A percentile compares a stretch with the other conserved stretches of the same genome.
Evolutionary conservation across 495 filamentous ascomycete species (phyloP).

Genomic region (Hypomontagnella submonticulosa): DNA sequence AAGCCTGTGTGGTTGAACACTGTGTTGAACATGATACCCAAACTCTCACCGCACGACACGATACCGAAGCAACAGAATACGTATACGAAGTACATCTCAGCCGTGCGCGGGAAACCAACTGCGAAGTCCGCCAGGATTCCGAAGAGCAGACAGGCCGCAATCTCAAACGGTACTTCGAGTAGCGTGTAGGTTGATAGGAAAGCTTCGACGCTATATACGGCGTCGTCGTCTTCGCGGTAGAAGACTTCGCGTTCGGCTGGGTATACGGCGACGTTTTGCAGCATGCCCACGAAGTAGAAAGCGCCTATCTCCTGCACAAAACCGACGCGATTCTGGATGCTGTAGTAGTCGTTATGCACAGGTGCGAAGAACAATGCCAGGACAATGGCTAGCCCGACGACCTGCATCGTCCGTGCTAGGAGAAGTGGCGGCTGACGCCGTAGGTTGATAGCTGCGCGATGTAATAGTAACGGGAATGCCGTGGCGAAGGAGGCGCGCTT

Average conservation of each 20-base stretch:
- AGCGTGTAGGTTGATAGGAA: conserved; percentile 75
- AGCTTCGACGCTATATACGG: conserved; percentile 71
- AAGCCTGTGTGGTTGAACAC: conserved; percentile 78
- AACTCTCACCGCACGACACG: conserved; percentile 75
- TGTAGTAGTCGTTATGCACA: conserved; percentile 71
- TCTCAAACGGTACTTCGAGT: conserved; percentile 75
- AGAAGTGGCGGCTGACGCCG: conserved; percentile 71
- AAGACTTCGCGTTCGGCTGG: conserved; percentile 75
- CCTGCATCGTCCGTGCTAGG: conserved; percentile 73
- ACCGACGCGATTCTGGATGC: conserved; percentile 75
- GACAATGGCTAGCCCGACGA: conserved; percentile 72
- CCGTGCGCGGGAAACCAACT: conserved; percentile 69
- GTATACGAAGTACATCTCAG: conserved; percentile 70
- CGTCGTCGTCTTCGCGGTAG: conserved; percentile 75
- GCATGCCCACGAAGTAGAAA: conserved; percentile 81
- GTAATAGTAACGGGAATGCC: conserved; percentile 72
- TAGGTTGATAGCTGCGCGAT: conserved; percentile 73
- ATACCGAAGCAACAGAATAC: conserved; percentile 77
- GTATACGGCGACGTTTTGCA: conserved; percentile 80
- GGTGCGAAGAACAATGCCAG: conserved; percentile 78
- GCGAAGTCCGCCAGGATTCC: conserved; percentile 68
- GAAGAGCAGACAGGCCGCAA: conserved; percentile 71
- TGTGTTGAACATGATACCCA: conserved; percentile 85
- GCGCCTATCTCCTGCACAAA: conserved; percentile 75
- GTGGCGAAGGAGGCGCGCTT: conserved; percentile 68